phyloP scores from a whole-genome alignment of 768 basidiomycete genomes.

The Omphalotus guepiniiformis region DNA sequence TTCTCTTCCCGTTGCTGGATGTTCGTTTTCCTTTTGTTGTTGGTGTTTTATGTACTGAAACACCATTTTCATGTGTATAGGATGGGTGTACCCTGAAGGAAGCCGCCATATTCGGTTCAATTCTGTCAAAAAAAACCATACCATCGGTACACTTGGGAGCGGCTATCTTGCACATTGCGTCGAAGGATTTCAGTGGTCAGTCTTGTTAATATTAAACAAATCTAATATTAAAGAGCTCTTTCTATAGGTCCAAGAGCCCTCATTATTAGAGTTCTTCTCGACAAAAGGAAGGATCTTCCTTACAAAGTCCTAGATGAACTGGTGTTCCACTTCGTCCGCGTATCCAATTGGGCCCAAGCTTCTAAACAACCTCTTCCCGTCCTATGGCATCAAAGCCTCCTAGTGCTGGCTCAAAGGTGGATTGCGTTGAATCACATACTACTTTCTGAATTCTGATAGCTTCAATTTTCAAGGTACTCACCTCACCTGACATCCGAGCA shows the following conservation, averaged over 20 bases:
- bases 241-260: conserved; percentile 39
- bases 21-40: no score
- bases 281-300: conserved; percentile 53
- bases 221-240: background rate
- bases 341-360: conserved; percentile 36
- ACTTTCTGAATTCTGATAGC: no score
- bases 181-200: background rate
- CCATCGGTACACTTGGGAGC: background rate
- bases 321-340: conserved; percentile 48
- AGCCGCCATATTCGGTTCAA: no score
- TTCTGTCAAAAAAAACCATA: no score
- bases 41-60: no score
- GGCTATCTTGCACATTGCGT: background rate
- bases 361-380: conserved; percentile 42
- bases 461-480: no score
- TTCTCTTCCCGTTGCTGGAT: no score
- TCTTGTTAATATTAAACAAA: background rate
- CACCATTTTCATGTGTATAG: no score
- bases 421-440: no score
- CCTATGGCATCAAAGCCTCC: conserved; percentile 52
- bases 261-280: conserved; percentile 50
- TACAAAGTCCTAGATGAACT: conserved; percentile 52
- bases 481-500: conserved; percentile 52
- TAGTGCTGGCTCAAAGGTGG: no score
- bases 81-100: no score